These are phyloP conservation scores for Termitomyces eurrhizus DNA, from an alignment of 768 basidiomycete genomes.

Conservation along the genomic window DNA sequence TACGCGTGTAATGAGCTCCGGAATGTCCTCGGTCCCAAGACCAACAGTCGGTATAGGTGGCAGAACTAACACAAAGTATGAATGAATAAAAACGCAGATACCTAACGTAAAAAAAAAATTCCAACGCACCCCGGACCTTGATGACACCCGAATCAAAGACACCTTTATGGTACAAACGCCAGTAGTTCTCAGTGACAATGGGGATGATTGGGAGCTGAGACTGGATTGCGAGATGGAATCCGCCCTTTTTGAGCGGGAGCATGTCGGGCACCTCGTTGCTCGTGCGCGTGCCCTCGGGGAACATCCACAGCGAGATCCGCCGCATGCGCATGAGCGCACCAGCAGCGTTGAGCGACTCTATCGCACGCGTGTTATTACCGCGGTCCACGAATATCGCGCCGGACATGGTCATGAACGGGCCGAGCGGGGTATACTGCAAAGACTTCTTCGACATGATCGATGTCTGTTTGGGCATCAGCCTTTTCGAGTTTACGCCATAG, in stretches of 20 bases:
- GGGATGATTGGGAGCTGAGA: constrained; percentile 89
- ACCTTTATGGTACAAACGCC: constrained; percentile 75
- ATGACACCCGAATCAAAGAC: constrained; percentile 74
- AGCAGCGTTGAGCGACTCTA: constrained; percentile 72
- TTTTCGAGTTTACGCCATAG: constrained; percentile 18
- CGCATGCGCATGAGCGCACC: constrained; percentile 71
- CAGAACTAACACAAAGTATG: constrained; percentile 57
- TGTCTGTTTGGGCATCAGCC: constrained; percentile 77
- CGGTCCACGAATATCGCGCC: constrained; percentile 92
- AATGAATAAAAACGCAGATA: background rate
- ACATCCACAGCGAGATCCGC: constrained; percentile 85
- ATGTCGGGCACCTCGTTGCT: constrained; percentile 60
- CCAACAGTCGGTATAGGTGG: constrained; percentile 80
- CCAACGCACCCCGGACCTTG: constrained; percentile 70
- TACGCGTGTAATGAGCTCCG: constrained; percentile 59
- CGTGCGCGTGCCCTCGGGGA: constrained; percentile 93
- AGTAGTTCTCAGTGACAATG: constrained; percentile 92
- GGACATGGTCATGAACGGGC: constrained; percentile 86
- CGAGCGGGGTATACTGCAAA: constrained; percentile 81
- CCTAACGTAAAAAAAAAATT: background rate
- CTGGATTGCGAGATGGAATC: constrained; percentile 93
- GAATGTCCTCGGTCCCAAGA: constrained; percentile 66
- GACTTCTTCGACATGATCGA: constrained; percentile 94
- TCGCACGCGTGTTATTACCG: constrained; percentile 69
- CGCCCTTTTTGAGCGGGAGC: constrained; percentile 95